A percentile compares a stretch with the other conserved stretches of the same genome.
phyloP scores from a whole-genome alignment of 169 alveolate species.

The Plasmodium inui region DNA sequence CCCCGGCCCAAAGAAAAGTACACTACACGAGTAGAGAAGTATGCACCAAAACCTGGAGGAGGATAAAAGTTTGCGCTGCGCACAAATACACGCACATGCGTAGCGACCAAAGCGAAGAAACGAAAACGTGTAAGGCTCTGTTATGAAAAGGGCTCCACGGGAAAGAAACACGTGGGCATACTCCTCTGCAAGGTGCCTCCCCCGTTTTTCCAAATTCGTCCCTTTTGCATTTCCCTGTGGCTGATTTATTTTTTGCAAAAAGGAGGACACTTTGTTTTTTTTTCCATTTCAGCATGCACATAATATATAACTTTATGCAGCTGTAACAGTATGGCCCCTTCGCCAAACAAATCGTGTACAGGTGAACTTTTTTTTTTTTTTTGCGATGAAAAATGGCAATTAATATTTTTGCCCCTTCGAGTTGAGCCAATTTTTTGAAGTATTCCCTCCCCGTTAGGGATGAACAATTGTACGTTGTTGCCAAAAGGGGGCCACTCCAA shows the following conservation, averaged over 20 bases:
- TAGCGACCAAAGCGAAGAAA: background rate
- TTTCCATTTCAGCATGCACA: background rate
- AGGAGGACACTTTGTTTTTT: background rate
- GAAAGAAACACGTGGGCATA: background rate
- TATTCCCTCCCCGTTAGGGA: background rate
- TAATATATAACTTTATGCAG: background rate
- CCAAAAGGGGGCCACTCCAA: background rate
- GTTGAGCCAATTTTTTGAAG: background rate
- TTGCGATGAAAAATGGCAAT: background rate
- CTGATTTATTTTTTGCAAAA: background rate
- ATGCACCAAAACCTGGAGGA: background rate
- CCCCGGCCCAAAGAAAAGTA: background rate
- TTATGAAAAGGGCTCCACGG: background rate
- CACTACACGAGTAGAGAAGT: background rate
- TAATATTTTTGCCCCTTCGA: background rate
- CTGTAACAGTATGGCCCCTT: background rate
- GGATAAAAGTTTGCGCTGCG: background rate
- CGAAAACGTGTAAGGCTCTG: background rate
- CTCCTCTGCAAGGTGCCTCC: background rate
- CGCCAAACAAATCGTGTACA: background rate
- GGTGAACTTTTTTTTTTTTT: background rate
- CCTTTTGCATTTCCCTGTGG: background rate
- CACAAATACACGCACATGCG: background rate
- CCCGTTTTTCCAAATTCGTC: background rate
- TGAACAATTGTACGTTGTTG: background rate